Evolutionary conservation across 805 yeast species (phyloP), one percentile per base, ranked within the genome.

Genomic region (Zygosaccharomyces siamensis): DNA sequence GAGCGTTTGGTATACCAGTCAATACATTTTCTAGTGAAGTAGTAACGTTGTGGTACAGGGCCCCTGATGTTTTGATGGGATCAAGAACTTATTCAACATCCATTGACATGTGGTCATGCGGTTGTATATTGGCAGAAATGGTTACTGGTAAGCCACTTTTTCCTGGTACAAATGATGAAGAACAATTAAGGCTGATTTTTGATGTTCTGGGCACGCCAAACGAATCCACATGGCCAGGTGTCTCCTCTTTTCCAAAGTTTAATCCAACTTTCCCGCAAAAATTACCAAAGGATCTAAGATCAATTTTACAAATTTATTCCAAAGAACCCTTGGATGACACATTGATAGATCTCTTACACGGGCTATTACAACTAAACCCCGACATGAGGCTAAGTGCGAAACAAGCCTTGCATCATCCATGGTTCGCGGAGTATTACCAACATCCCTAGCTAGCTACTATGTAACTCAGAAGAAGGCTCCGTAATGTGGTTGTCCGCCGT

Each of bases 81-180:
- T 97, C 97, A 3, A 87, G 95, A 58, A 97, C 93, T 62, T 93
- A 93, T 68, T 88, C 97, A 31, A 93, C 98, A 0, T 97, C 98
- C 16, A 97, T 93, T 45, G 99, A 93, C 67, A 89, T 93, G 86
- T 93, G 99, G 99, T 88, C 97, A 8, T 86, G 92, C 52, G 99
- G 99, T 12, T 90, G 97, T 65, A 93, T 93, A 42, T 86, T 93
- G 67, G 99, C 97, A 5, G 99, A 93, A 67, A 90, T 93, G 98
- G 89, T 90, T 49, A 88, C 89, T 60, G 82, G 99, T 48, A 88
- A 88, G 66, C 97, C 99, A 7, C 69, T 93, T 46, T 92, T 93
- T 71, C 96, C 98, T 0, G 99, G 99, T 5, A 97, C 93, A 66
- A 89, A 96, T 8, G 99, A 93, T 67, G 95, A 93, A 63, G 99